Base-by-base conservation (phyloP, 331 rosid genomes). In the Dryas integrifolia region DNA sequence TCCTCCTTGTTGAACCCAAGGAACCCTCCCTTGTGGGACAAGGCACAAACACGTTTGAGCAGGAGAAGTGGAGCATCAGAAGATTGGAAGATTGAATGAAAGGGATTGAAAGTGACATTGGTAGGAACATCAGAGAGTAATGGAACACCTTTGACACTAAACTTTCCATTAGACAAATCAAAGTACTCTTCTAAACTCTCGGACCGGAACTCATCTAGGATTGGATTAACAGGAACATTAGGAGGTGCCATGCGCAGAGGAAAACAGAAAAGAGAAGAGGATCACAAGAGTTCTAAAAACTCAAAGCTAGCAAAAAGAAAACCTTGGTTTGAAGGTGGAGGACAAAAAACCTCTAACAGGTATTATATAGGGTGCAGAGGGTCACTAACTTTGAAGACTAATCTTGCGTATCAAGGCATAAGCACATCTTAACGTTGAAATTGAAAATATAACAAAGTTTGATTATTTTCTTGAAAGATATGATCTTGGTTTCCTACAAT, bases 21-120 rank as follows among this genome's bases (percentile, higher is more conserved):
- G 82, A 93, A 93, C 1, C 97, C 96, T 6, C 97, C 94, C 80
- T 76, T 87, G 83, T 81, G 86, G 55, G 96, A 86, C 41, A 39
- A 57, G 6, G 71, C 55, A 61, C 46, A 75, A 56, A 89, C 92
- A 3, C 86, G 82, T 13, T 85, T 81, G 72, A 89, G 72, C 50
- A 94, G 51, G 13, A 84, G 76, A 70, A 75, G 56, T 58, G 96
- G 91, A 3, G 86, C 92, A 14, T 86, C 85, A 4, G 90, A 76
- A 6, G 79, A 53, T 43, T 81, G 75, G 68, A 51, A 73, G 15
- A 81, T 10, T 4, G 85, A 81, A 57, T 85, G 81, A 52, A 86
- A 94, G 16, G 90, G 82, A 3, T 18, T 73, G 69, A 91, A 89
- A 64, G 85, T 82, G 21, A 94, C 90, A 70, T 91, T 94, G 4